A percentile compares a stretch with the other conserved stretches of the same genome.
Evolutionary conservation across 768 basidiomycete species (phyloP).

Genomic region (Boletus patriciae): DNA sequence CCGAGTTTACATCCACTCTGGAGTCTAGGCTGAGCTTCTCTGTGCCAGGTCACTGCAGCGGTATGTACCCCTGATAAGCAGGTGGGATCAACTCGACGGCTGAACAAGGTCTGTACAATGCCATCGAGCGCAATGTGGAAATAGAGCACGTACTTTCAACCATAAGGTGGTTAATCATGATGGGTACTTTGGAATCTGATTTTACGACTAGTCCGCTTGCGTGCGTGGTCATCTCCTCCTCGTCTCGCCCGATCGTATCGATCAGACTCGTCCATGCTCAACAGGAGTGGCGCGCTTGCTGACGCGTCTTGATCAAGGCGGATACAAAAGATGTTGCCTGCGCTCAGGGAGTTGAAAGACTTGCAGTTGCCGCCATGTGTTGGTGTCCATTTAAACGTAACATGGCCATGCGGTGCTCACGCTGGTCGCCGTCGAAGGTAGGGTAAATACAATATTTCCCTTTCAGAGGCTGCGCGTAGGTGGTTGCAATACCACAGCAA

Average conservation of each 20-base stretch:
- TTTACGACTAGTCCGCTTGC: conserved; percentile 36
- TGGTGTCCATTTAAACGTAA: not conserved
- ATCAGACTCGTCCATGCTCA: not conserved
- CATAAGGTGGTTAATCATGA: too few relatives aligned
- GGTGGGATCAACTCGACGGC: conserved; percentile 50
- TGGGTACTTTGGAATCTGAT: conserved; percentile 41
- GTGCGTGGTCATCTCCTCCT: conserved; percentile 2
- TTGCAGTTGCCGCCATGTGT: not conserved
- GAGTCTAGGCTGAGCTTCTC: not conserved
- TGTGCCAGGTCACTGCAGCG: conserved; percentile 43
- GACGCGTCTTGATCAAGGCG: conserved; percentile 7
- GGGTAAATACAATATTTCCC: conserved; percentile 13
- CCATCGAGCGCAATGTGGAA: conserved; percentile 37
- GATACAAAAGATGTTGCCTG: conserved; percentile 15
- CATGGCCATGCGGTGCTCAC: not conserved
- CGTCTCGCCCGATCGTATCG: not conserved
- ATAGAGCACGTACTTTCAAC: conserved; percentile 2
- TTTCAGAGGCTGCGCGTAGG: conserved; percentile 18
- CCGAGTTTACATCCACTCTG: not conserved
- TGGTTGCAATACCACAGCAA: conserved; percentile 26
- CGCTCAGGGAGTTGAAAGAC: conserved; percentile 17
- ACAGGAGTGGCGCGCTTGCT: conserved; percentile 14
- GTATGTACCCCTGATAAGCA: conserved; percentile 42
- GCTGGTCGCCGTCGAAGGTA: not conserved
- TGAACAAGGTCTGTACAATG: conserved; percentile 52